Base-by-base conservation (phyloP, 2,329 filamentous ascomycete genomes). In the Aspergillus fructus region DNA sequence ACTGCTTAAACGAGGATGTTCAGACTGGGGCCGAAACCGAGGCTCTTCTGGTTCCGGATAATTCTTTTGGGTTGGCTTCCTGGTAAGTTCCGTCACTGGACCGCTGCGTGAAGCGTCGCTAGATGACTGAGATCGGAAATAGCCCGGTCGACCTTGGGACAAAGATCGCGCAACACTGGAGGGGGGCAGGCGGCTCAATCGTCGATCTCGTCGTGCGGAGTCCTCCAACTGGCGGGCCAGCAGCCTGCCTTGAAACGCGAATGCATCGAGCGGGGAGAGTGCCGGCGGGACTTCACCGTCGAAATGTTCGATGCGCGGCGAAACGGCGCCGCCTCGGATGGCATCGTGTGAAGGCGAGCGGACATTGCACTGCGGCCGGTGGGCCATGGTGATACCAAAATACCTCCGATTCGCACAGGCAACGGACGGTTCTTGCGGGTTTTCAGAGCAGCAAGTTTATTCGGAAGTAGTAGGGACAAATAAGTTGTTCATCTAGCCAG, bases 231-330 rank as follows among this genome's bases (percentile, higher is more conserved):
- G 89, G 76, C 86, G 90, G 40, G 92, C 92, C 51, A 99, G 83
- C 66, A 96, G 79, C 57, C 93, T 88, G 66, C 93, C 96, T 71
- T 97, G 93, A 61, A 93, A 83, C 21, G 93, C 93, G 71, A 99
- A 96, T 48, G 93, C 93, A 81, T 99, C 94, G 63, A 99, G 84
- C 11, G 94, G 94, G 7, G 94, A 97, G 56, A 97, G 82, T 52
- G 94, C 90, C 5, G 94, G 94, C 19, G 94, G 93, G 1, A 75
- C 62, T 62, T 93, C 90, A 60, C 90, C 90, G 56, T 89, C 89
- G 56, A 90, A 82, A 73, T 92, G 89, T 61, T 76, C 72, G 58
- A 91, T 78, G 60, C 89, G 87, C 42, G 89, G 89, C n/a, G 89
- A 92, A 62, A 82, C 81, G 34, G 88, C 75, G n/a, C 85, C 83